Base-by-base conservation (phyloP, 176 grass and related monocot species). In the Oryza australiensis region DNA sequence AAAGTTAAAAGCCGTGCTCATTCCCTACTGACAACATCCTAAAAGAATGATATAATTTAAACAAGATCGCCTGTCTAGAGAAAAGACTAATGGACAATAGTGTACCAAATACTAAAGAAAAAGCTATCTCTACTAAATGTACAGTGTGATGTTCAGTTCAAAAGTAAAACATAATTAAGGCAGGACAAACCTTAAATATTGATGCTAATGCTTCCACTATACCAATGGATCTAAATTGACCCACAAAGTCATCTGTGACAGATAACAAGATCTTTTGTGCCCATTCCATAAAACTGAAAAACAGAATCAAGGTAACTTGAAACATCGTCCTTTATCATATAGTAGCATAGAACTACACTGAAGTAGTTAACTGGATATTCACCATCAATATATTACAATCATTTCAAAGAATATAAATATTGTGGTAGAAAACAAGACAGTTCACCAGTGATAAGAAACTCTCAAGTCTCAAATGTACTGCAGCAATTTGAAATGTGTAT, bases 251-350 rank as follows among this genome's bases (percentile, higher is more conserved):
- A 88, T 98, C 90, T 84, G 87, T 88, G 26, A 89, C 92, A 85
- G 92, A 89, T 74, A 88, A 78, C 68, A 98, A 83, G 62, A 93
- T 90, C 82, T 90, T 82, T 84, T 98, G 92, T 38, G 86, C 78
- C 95, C 95, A 98, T 64, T 89, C 90, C 88, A 92, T 93, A 86
- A 98, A 98, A 79, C 95, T 98, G 92, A 86, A 87, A 72, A 75
- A 80, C 11, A 88, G 23, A 86, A 92, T 55, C 66, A 57, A 66
- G 23, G 30, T 32, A 87, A 76, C 82, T 81, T 22, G 72, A 57
- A 66, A 53, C 7, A 81, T 71, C 59, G 7, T 46, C 40, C 64
- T 64, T 45, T 32, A 64, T 10, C 74, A 76, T 12, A 34, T 51
- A 33, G 3, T 51, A 33, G 3, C 26, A 88, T 57, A 59, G 41